Evolutionary conservation across 768 basidiomycete genomes (phyloP).

Genomic region (Trametes gibbosa): DNA sequence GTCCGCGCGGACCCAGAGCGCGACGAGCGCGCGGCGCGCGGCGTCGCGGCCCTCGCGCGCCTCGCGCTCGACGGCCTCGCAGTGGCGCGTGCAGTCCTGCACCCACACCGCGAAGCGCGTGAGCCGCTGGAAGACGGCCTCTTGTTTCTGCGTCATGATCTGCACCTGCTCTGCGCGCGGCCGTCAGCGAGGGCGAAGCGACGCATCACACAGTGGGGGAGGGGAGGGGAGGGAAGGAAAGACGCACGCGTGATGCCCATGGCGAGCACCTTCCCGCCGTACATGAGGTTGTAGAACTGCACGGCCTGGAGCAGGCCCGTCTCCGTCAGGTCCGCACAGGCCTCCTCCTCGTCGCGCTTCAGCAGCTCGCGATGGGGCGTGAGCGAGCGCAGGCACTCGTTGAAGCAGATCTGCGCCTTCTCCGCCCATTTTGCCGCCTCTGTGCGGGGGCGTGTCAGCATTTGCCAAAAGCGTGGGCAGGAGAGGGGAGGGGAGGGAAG

Average conservation of each 20-base stretch:
- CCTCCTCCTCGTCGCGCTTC: conserved; percentile 9
- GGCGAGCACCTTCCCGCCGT: conserved; percentile 21
- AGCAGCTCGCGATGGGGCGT: conserved; percentile 20
- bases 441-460: not conserved
- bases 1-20: conserved; percentile 20
- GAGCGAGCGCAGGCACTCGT: conserved; percentile 19
- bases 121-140: conserved; percentile 19
- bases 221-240: not conserved
- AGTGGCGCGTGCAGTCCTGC: conserved; percentile 21
- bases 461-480: too few relatives aligned
- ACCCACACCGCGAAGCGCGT: conserved; percentile 22
- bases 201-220: too few relatives aligned
- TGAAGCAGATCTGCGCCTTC: conserved; percentile 24
- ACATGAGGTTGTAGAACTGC: conserved; percentile 24
- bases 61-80: conserved; percentile 21
- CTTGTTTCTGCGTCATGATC: conserved; percentile 22
- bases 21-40: conserved; percentile 20
- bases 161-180: conserved; percentile 16
- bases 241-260: conserved; percentile 24
- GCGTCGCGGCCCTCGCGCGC: conserved; percentile 15
- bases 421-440: conserved; percentile 22
- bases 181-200: not conserved
- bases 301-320: conserved; percentile 20
- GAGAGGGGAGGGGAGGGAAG: not conserved
- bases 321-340: conserved; percentile 13